Base-by-base conservation (phyloP, 2,329 filamentous ascomycete genomes). In the Fusarium pseudonygamai region DNA sequence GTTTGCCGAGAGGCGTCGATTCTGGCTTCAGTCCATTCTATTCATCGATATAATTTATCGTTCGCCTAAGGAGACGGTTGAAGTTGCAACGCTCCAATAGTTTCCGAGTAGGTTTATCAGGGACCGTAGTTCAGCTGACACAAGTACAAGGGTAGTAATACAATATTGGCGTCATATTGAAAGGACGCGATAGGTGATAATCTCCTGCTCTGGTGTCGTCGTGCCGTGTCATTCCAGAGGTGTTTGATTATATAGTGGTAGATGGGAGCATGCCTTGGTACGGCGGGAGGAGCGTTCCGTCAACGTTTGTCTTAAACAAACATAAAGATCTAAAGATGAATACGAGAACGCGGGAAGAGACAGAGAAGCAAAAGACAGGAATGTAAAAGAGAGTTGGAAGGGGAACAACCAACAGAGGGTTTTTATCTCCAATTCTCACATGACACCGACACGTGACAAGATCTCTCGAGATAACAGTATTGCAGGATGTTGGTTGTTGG, bases 401-500 rank as follows among this genome's bases (percentile, higher is more conserved):
- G n/a, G 32, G 12, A 52, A 40, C 37, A 18, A 22, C 37, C 36
- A 50, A 34, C 28, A 34, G 52, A 37, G 5, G 16, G n/a, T 22
- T 34, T 63, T 63, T 53, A 39, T 32, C 20, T 61, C 24, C 15
- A 36, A n/a, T 45, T 52, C 28, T 26, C 55, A 49, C 53, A 49
- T 63, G 53, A 60, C 36, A 46, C 12, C 22, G 32, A 30, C 46
- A 69, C 65, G 59, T 47, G 62, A 64, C 36, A 42, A 40, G 37
- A 34, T 46, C n/a, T 32, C 56, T 43, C 39, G 39, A 24, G 46
- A n/a, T 16, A 64, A 64, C 30, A 56, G 24, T 24, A 49, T 66
- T 43, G 60, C 61, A 56, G n/a, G 36, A 64, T 67, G 36, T 57
- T 32, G 32, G 30, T 47, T 67, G 40, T 60, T 32, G 32, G 30